Conservation (phyloP, 179 eudicot genomes). For the Silene vulgaris region DNA sequence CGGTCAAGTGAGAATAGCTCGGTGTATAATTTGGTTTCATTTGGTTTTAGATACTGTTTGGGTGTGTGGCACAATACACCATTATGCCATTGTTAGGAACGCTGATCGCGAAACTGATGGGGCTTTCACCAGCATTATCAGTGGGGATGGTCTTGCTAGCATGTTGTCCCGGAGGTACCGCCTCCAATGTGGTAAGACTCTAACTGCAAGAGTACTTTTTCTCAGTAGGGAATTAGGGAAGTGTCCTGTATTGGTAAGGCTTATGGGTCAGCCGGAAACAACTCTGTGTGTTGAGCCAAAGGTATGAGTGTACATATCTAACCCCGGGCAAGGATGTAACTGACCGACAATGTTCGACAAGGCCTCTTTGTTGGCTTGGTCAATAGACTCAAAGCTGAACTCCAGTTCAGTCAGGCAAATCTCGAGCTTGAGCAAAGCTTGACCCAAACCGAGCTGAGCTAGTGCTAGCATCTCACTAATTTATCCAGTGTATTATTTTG, state of each 20-base stretch:
- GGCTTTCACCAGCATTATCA: conserved; percentile 53
- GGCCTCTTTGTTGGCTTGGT: too few species aligned
- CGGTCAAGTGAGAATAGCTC: background rate
- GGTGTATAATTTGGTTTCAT: background rate
- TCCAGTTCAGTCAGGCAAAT: too few species aligned
- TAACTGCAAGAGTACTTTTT: background rate
- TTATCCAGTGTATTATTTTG: background rate
- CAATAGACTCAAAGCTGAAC: too few species aligned
- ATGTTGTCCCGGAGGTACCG: conserved; percentile 81
- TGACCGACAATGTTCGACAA: too few species aligned
- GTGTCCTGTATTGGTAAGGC: background rate
- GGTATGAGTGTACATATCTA: too few species aligned
- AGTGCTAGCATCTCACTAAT: too few species aligned
- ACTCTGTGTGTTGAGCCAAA: too few species aligned
- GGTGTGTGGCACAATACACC: conserved; percentile 61
- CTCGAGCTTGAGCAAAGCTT: too few species aligned
- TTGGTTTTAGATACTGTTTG: conserved; percentile 49
- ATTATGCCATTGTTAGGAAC: conserved; percentile 58
- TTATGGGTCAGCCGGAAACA: too few species aligned
- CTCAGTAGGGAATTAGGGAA: background rate
- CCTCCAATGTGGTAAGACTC: conserved; percentile 68
- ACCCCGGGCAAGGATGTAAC: too few species aligned
- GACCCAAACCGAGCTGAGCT: too few species aligned
- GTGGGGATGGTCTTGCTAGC: conserved; percentile 64
- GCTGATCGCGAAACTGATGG: conserved; percentile 47